phyloP scores from a whole-genome alignment of 78 protist genomes.

The Guillardia theta region DNA sequence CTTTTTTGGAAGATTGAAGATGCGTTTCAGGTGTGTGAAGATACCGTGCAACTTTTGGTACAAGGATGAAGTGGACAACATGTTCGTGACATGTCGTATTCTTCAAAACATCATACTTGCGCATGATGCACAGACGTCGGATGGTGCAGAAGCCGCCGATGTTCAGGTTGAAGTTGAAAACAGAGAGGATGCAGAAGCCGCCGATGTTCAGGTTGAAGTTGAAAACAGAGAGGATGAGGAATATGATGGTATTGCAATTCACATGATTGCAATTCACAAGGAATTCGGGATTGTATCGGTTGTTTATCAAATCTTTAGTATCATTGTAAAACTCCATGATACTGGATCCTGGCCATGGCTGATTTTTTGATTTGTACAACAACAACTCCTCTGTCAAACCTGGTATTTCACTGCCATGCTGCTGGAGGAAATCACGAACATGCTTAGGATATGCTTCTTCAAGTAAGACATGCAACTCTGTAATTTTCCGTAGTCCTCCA shows the following conservation, averaged over 20 bases:
- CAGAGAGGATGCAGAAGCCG: too few relatives aligned
- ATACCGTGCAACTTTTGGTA: background rate
- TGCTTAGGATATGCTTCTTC: background rate
- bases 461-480: too few relatives aligned
- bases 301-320: background rate
- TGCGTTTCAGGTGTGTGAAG: background rate
- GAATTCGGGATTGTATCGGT: background rate
- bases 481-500: too few relatives aligned
- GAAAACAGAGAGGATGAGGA: too few relatives aligned
- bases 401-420: background rate
- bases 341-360: background rate
- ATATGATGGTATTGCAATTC: too few relatives aligned
- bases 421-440: background rate
- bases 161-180: too few relatives aligned
- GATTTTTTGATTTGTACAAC: background rate
- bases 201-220: too few relatives aligned
- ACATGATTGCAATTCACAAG: too few relatives aligned
- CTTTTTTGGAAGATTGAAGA: background rate
- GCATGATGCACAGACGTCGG: too few relatives aligned
- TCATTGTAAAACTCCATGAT: background rate
- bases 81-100: background rate
- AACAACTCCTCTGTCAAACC: background rate
- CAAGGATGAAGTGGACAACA: background rate
- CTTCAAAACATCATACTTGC: background rate
- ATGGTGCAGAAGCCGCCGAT: too few relatives aligned